Percentiles rank a stretch among this genome's conserved stretches.
These are phyloP conservation scores for Rubia tinctorum DNA, from an alignment of 305 asterid species.

Conservation along the genomic window DNA sequence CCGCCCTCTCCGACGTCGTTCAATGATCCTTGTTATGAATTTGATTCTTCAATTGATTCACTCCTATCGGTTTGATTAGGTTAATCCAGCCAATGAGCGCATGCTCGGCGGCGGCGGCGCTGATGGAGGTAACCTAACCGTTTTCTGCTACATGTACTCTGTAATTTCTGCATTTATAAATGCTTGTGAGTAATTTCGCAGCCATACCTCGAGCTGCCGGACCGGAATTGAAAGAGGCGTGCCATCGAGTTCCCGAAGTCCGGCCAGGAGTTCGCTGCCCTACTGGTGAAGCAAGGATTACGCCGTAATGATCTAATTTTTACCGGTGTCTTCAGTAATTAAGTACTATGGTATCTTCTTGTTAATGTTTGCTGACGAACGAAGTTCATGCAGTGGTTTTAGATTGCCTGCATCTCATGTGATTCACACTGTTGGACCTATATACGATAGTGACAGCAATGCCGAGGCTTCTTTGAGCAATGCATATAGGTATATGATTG, in stretches of 20 bases:
- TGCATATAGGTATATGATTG: constrained; percentile 60
- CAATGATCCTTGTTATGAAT: no score
- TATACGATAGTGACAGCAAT: constrained; percentile 50
- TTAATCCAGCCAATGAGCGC: constrained; percentile 87
- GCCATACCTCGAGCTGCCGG: constrained; percentile 97
- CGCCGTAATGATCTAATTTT: constrained; percentile 45
- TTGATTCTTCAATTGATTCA: background rate
- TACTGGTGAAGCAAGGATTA: constrained; percentile 93
- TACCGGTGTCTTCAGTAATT: constrained; percentile 3
- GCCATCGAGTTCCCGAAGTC: constrained; percentile 71
- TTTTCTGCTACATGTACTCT: background rate
- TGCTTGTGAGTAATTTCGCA: constrained; percentile 11
- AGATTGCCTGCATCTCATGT: constrained; percentile 88
- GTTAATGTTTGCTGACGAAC: constrained; percentile 19
- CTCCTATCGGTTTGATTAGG: constrained; percentile 38
- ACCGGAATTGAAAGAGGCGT: constrained; percentile 67
- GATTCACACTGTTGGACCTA: constrained; percentile 96
- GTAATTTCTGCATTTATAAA: background rate
- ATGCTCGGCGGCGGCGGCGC: constrained; percentile 98
- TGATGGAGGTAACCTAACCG: constrained; percentile 66
- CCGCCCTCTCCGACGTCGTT: background rate
- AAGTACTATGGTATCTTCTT: background rate
- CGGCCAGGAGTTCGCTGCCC: constrained; percentile 86
- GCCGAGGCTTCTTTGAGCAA: constrained; percentile 63
- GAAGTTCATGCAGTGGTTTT: constrained; percentile 58